phyloP scores from a whole-genome alignment of 192 early-diverging fungal species.

The Pilobolus umbonatus region DNA sequence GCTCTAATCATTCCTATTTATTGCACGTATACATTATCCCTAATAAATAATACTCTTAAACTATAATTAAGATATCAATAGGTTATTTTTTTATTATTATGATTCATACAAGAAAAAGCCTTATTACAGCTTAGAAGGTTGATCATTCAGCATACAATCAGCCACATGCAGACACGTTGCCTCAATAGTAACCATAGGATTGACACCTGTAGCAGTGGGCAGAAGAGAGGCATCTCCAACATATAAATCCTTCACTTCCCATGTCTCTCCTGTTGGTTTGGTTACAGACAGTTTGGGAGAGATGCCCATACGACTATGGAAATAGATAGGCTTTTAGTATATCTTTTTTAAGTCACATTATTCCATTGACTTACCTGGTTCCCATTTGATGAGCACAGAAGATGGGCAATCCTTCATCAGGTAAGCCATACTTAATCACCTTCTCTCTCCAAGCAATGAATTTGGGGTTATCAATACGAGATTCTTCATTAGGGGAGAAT shows the following conservation, averaged over 20 bases:
- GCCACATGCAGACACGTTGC: constrained; percentile 31
- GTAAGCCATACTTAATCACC: constrained; percentile 29
- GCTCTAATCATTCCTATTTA: background rate
- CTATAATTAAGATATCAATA: too few relatives aligned
- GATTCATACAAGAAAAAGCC: too few relatives aligned
- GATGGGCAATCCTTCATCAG: constrained; percentile 29
- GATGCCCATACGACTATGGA: constrained; percentile 55
- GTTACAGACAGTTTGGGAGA: constrained; percentile 51
- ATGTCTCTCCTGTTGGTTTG: constrained; percentile 65
- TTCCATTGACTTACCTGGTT: constrained; percentile 39
- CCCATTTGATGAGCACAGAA: constrained; percentile 68
- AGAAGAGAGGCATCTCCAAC: constrained; percentile 69
- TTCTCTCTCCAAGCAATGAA: constrained; percentile 28
- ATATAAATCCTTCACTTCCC: constrained; percentile 69
- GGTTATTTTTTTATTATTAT: background rate
- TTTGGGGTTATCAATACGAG: constrained; percentile 24
- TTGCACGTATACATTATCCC: too few relatives aligned
- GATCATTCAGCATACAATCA: constrained; percentile 22
- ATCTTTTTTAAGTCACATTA: too few relatives aligned
- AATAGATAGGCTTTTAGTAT: background rate
- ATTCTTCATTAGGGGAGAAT: constrained; percentile 27
- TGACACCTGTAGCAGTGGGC: constrained; percentile 71
- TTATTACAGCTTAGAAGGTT: constrained; percentile 7
- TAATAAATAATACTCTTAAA: too few relatives aligned
- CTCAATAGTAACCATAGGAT: constrained; percentile 51